These are phyloP conservation scores for Triticum aestivum DNA, from an alignment of 176 grass and related monocot genomes.

Conservation along the genomic window DNA sequence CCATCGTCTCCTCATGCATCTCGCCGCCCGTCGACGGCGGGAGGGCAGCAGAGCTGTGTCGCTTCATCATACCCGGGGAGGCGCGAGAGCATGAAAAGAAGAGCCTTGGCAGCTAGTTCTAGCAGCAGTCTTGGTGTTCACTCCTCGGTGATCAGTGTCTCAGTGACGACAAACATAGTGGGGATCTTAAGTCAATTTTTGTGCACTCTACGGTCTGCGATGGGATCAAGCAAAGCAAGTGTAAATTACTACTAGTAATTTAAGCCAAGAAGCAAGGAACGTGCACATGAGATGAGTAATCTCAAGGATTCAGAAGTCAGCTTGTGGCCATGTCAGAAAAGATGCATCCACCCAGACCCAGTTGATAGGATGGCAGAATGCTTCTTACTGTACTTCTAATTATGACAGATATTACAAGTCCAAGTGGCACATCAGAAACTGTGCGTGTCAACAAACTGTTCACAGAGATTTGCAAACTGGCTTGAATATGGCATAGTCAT, in stretches of 20 bases:
- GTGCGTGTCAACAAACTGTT: too few species aligned
- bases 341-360: background rate
- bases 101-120: background rate
- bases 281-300: background rate
- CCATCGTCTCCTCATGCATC: background rate
- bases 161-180: background rate
- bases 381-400: background rate
- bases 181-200: background rate
- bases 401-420: background rate
- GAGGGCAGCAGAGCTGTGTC: conserved; percentile 22
- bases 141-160: background rate
- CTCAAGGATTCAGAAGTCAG: background rate
- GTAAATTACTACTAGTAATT: background rate
- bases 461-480: background rate
- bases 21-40: conserved; percentile 23
- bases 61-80: conserved; percentile 38
- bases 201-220: background rate
- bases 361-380: background rate
- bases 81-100: background rate
- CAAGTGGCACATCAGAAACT: background rate
- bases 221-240: background rate
- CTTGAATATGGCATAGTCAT: background rate
- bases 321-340: background rate
- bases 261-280: background rate
- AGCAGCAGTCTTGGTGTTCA: background rate